Evolutionary conservation across 179 eudicot genomes (phyloP), one percentile per base, ranked within the genome.

Genomic region (Amaranthus tricolor): DNA sequence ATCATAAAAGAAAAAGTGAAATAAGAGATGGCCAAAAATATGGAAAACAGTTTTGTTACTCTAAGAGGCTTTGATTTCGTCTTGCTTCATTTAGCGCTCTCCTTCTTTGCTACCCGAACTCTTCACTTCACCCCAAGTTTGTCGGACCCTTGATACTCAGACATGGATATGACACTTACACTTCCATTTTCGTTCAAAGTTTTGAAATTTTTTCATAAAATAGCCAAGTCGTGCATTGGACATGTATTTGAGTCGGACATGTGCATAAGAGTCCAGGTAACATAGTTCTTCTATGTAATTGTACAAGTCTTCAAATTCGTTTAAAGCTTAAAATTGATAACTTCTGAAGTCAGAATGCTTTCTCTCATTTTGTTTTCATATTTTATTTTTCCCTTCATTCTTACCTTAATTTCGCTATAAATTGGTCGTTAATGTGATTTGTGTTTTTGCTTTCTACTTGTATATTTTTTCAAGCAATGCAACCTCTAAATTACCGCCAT

Each of bases 271-370:
- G 10, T 14, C 15, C 10, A 5, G 12, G 15, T 53, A 53, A 53
- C 56, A 1, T 53, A 53, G 15, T 59, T 72, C 50, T 62, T 11
- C 9, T 21, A 43, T 43, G 43, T 24, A 31, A 21, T 17, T 52
- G 24, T 66, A 3, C 73, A 31, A 53, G 71, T 64, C 58, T 61
- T 61, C 51, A 44, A 74, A 52, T 45, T 11, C 43, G 40, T 31
- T 31, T 58, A 14, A 67, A 24, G 11, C 50, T 58, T 31, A 8
- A 44, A 19, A 7, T 15, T 14, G 7, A 9, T 7, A 19, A 2
- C 17, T 6, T 3, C 58, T 68, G 47, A 53, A 44, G 44, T 51
- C 51, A 31, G 51, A 19, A 17, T 6, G 7, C 43, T 13, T 59
- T 17, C 17, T 70, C 5, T 15, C 0, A 12, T 4, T 60, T 43